Conservation (phyloP, 306 rosid genomes). For the Vachellia pachyceras region DNA sequence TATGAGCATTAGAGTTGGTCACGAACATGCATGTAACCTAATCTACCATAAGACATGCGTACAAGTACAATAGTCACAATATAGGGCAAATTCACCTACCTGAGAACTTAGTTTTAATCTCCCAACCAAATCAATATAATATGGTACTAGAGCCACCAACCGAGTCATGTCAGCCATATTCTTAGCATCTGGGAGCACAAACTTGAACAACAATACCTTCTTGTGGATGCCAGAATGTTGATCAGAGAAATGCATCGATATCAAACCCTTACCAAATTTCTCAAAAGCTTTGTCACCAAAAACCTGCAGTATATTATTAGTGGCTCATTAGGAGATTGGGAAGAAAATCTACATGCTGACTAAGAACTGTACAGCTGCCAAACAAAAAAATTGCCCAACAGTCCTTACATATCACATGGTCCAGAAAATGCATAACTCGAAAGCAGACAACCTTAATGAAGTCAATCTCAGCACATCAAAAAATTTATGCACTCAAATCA, state of each 20-base stretch:
- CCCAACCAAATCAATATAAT: conserved; percentile 85
- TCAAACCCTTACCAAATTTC: conserved; percentile 86
- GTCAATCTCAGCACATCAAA: conserved; percentile 14
- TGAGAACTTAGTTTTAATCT: conserved; percentile 89
- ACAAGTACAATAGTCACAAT: neutral
- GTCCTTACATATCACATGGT: conserved; percentile 4
- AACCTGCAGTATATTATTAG: conserved; percentile 62
- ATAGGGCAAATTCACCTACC: conserved; percentile 51
- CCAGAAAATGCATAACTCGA: conserved; percentile 6
- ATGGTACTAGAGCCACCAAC: conserved; percentile 83
- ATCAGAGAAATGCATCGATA: conserved; percentile 92
- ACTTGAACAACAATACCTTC: conserved; percentile 90
- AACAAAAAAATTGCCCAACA: conserved; percentile 17
- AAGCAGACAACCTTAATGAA: neutral
- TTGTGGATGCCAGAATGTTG: conserved; percentile 74
- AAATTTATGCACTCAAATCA: conserved; percentile 18
- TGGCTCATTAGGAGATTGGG: conserved; percentile 23
- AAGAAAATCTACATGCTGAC: conserved; percentile 23
- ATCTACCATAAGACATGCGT: neutral
- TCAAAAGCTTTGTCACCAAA: conserved; percentile 90
- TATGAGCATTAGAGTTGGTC: conserved; percentile 20
- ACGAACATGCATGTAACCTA: conserved; percentile 8
- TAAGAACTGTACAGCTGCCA: conserved; percentile 18
- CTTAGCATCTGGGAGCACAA: conserved; percentile 78
- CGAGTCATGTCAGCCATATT: conserved; percentile 88